Evolutionary conservation across 345 rosid genomes (phyloP).

Genomic region (Pistacia vera): DNA sequence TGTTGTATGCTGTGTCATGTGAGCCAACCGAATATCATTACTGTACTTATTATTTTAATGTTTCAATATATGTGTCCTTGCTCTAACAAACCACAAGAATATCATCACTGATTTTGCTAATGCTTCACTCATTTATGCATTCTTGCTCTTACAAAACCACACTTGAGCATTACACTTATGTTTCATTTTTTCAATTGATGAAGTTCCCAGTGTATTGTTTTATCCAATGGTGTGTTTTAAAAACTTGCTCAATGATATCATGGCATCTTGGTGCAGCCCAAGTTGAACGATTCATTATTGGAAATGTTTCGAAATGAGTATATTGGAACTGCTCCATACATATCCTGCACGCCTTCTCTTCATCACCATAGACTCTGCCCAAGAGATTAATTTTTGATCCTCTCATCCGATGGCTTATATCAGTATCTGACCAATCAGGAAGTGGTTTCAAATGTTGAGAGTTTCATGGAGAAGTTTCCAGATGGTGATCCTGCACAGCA

Average conservation of each 20-base stretch:
- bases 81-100: not conserved
- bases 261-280: slow-evolving; percentile 64
- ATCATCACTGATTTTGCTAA: not conserved
- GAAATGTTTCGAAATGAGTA: slow-evolving; percentile 89
- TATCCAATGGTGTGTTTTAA: not conserved
- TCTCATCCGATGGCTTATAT: slow-evolving; percentile 95
- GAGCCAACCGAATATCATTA: not conserved
- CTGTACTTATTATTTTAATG: not conserved
- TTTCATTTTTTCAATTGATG: not conserved
- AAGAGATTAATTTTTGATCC: slow-evolving; percentile 86
- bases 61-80: not conserved
- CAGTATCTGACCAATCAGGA: slow-evolving; percentile 91
- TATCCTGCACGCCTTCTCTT: slow-evolving; percentile 87
- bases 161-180: not conserved
- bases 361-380: slow-evolving; percentile 77
- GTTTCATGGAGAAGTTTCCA: slow-evolving; percentile 89
- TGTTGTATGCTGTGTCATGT: not conserved
- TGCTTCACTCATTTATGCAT: not conserved
- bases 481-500: slow-evolving; percentile 98
- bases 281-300: slow-evolving; percentile 71
- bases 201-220: not conserved
- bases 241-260: slow-evolving; percentile 7
- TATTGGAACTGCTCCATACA: slow-evolving; percentile 84
- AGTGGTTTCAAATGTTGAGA: slow-evolving; percentile 82
- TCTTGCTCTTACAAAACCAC: not conserved